These are phyloP conservation scores for Teratosphaeria nubilosa DNA, from an alignment of 2,329 filamentous ascomycete species.

Conservation along the genomic window DNA sequence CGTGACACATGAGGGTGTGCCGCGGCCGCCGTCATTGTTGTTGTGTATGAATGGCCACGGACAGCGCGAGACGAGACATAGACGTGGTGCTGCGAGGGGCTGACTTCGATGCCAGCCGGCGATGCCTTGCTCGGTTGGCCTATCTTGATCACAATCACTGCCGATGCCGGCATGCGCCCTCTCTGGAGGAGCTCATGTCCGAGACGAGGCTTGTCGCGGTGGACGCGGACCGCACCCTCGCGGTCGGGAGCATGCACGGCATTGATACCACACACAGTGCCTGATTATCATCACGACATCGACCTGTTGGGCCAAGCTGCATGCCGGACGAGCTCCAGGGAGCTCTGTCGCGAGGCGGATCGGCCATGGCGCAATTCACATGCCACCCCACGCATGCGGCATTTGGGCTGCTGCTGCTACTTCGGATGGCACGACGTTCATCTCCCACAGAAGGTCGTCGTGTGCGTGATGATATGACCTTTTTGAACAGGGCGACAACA, in stretches of 20 bases:
- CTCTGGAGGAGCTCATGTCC: background rate
- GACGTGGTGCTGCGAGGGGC: background rate
- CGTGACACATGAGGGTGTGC: background rate
- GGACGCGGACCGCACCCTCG: background rate
- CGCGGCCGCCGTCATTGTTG: background rate
- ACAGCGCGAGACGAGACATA: background rate
- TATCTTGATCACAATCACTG: background rate
- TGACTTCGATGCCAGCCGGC: background rate
- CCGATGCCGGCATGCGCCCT: background rate
- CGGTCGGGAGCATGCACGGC: background rate
- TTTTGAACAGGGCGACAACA: background rate
- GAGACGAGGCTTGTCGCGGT: background rate
- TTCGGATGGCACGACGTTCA: background rate
- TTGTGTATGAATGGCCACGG: background rate
- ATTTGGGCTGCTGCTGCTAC: background rate
- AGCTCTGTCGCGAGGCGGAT: conserved; percentile 7
- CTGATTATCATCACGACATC: too few relatives aligned
- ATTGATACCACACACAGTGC: background rate
- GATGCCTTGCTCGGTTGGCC: background rate
- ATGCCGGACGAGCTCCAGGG: background rate
- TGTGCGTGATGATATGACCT: background rate
- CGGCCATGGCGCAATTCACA: background rate
- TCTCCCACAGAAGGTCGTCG: background rate
- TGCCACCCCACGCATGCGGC: too few relatives aligned
- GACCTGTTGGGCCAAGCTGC: background rate